These are phyloP conservation scores for Termitomyces sp. DNA, from an alignment of 1,284 basidiomycete genomes.

Conservation along the genomic window DNA sequence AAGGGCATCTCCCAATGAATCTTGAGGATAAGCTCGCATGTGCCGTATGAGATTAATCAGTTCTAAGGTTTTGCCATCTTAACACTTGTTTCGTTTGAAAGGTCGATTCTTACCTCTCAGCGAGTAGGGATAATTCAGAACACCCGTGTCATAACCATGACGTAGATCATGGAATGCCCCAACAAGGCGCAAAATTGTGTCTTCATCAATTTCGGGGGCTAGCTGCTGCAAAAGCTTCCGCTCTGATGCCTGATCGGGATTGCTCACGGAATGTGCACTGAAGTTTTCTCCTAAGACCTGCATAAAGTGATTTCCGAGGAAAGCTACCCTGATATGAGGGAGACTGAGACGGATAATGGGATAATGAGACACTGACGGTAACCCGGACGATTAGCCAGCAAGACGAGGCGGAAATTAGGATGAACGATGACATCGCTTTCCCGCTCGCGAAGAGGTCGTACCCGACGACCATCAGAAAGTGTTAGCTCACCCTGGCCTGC, in stretches of 20 bases:
- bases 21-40: slow-evolving; percentile 53
- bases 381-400: slow-evolving; percentile 65
- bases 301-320: slow-evolving; percentile 66
- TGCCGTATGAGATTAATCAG: slow-evolving; percentile 61
- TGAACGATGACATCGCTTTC: slow-evolving; percentile 55
- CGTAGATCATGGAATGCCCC: slow-evolving; percentile 60
- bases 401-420: slow-evolving; percentile 54
- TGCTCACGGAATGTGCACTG: slow-evolving; percentile 58
- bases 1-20: slow-evolving; percentile 48
- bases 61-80: slow-evolving; percentile 32
- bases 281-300: slow-evolving; percentile 68
- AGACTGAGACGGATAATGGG: neutral
- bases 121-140: slow-evolving; percentile 60
- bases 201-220: slow-evolving; percentile 53
- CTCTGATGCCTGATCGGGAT: slow-evolving; percentile 61
- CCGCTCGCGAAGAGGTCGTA: slow-evolving; percentile 40
- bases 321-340: slow-evolving; percentile 34
- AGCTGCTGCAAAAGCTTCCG: slow-evolving; percentile 52
- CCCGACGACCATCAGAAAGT: slow-evolving; percentile 55
- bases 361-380: slow-evolving; percentile 50
- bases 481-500: slow-evolving; percentile 59
- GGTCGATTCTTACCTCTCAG: slow-evolving; percentile 42
- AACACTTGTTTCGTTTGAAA: neutral
- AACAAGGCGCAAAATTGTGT: slow-evolving; percentile 50
- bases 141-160: slow-evolving; percentile 49